A percentile compares a stretch with the other conserved stretches of the same genome.
These are phyloP conservation scores for Periconia sp. DNA, from an alignment of 2,329 filamentous ascomycete species.

Conservation along the genomic window DNA sequence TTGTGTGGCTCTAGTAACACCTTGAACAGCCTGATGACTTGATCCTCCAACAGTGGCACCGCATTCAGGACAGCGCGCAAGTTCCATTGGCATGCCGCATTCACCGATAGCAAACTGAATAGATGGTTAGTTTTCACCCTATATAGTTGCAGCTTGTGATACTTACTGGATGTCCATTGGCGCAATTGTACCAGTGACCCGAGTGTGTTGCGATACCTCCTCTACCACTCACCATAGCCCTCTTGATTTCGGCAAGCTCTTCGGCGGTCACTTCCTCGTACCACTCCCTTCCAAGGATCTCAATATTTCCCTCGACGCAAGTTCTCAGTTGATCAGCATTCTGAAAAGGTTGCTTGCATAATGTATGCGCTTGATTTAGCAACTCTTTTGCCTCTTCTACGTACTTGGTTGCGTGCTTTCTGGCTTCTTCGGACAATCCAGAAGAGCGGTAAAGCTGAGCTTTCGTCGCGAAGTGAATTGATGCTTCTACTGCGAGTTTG, in stretches of 20 bases:
- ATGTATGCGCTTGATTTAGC: slow-evolving; percentile 27
- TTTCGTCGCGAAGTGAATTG: slow-evolving; percentile 36
- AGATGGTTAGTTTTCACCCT: not conserved
- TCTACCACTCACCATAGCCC: slow-evolving; percentile 50
- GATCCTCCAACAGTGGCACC: slow-evolving; percentile 57
- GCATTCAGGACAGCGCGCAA: slow-evolving; percentile 63
- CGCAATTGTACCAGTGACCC: slow-evolving; percentile 58
- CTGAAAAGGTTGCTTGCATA: slow-evolving; percentile 40
- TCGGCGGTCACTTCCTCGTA: slow-evolving; percentile 47
- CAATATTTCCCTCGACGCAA: slow-evolving; percentile 28
- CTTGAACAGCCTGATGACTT: slow-evolving; percentile 46
- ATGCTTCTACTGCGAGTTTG: slow-evolving; percentile 30
- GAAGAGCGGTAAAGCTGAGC: not conserved
- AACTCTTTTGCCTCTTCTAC: slow-evolving; percentile 23
- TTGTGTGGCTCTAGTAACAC: too few relatives aligned
- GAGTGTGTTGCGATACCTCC: slow-evolving; percentile 45
- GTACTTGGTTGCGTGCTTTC: slow-evolving; percentile 12
- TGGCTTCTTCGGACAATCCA: not conserved
- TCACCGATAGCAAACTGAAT: slow-evolving; percentile 60
- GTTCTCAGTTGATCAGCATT: slow-evolving; percentile 22
- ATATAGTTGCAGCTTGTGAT: too few relatives aligned
- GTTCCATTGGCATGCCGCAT: slow-evolving; percentile 65
- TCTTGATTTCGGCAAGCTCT: slow-evolving; percentile 45
- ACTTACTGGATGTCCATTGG: not conserved
- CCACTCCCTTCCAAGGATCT: slow-evolving; percentile 27